Evolutionary conservation across 176 grass and related monocot species (phyloP), one percentile per base, ranked within the genome.

Genomic region (Olyra latifolia): DNA sequence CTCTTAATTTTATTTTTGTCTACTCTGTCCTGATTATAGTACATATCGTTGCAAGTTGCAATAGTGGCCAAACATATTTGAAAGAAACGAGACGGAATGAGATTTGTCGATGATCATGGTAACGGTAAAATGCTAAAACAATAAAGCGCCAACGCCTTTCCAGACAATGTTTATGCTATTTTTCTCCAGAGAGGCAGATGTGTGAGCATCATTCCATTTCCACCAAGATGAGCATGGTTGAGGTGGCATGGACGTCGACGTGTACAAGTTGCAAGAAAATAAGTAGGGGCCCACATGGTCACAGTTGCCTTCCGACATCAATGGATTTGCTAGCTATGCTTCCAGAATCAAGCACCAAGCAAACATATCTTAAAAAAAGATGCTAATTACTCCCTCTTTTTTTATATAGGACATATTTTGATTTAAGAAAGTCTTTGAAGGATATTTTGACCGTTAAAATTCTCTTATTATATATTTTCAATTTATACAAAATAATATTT

Each of bases 231-330:
- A 66, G 29, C 47, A 16, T 73, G 76, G 10, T 15, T 86, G 72
- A 76, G 68, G 67, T 72, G 66, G 46, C 70, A 83, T 45, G 35
- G 69, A 80, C 66, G 47, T 77, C 58, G 66, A 87, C 84, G 28
- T 72, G 9, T 44, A 68, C 11, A 69, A 45, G 66, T 15, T 25
- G 5, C 4, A 83, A 81, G 24, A 78, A 78, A 17, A 29, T 19
- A 61, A 29, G 23, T 42, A 10, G 41, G 41, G 73, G 74, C 13
- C 41, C 74, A 76, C 56, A 9, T 76, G 19, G 17, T 41, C 41
- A 27, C 17, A 10, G 13, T 44, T 62, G 8, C 14, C 15, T 17
- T 50, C 48, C 24, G 14, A 68, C 6, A 15, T 8, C 40, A 14
- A 25, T 68, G 40, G 65, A 68, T 45, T 44, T 12, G 1, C n/a